Conservation (phyloP, 768 basidiomycete genomes). For the Suillus bovinus region DNA sequence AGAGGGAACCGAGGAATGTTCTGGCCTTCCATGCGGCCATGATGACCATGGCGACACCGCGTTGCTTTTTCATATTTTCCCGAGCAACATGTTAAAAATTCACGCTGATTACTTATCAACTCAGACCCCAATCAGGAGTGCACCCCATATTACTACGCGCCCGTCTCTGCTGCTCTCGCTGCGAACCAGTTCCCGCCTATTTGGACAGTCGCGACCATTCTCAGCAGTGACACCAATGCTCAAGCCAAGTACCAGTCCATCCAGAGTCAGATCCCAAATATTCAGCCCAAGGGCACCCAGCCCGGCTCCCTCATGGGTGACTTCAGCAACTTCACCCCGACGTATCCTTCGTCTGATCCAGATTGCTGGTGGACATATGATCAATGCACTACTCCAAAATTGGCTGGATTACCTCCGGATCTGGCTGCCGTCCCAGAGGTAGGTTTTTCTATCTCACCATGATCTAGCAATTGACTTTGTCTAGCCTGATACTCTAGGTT, state of each 20-base stretch:
- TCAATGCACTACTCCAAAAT: slow-evolving; percentile 51
- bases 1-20: neutral
- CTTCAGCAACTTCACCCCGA: slow-evolving; percentile 31
- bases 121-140: slow-evolving; percentile 42
- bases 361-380: slow-evolving; percentile 47
- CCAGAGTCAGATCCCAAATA: slow-evolving; percentile 45
- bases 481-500: slow-evolving; percentile 56
- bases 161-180: slow-evolving; percentile 30
- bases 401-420: slow-evolving; percentile 43
- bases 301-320: slow-evolving; percentile 28
- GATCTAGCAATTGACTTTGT: too few species aligned
- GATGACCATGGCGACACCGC: neutral
- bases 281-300: slow-evolving; percentile 37
- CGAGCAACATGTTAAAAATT: neutral
- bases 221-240: slow-evolving; percentile 44
- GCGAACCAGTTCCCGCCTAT: slow-evolving; percentile 41
- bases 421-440: slow-evolving; percentile 50
- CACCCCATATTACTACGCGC: slow-evolving; percentile 42
- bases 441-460: neutral
- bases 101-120: neutral
- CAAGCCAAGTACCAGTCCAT: slow-evolving; percentile 46
- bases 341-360: slow-evolving; percentile 43
- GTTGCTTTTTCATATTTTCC: too few species aligned
- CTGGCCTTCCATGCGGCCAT: neutral
- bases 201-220: slow-evolving; percentile 46